phyloP scores from a whole-genome alignment of 495 filamentous ascomycete genomes.

The Penicillium parvum region DNA sequence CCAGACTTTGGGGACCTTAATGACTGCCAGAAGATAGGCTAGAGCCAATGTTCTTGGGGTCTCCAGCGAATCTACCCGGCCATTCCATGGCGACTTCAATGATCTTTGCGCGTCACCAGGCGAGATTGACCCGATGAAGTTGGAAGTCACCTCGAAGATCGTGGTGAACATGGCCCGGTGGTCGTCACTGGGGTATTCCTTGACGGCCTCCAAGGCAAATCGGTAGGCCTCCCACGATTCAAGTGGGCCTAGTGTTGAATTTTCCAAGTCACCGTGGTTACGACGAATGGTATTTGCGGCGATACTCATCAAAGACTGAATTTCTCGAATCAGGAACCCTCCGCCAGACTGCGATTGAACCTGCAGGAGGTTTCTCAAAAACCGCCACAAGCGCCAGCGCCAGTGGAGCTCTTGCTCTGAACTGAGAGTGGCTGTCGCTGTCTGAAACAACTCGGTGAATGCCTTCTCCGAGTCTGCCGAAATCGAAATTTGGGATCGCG shows the following conservation, averaged over 20 bases:
- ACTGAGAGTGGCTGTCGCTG: slow-evolving; percentile 27
- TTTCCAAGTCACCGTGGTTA: slow-evolving; percentile 28
- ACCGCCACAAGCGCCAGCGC: slow-evolving; percentile 47
- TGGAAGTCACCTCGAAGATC: slow-evolving; percentile 25
- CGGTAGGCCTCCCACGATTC: slow-evolving; percentile 43
- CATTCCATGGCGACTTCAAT: slow-evolving; percentile 36
- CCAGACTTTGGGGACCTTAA: slow-evolving; percentile 34
- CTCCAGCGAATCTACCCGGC: slow-evolving; percentile 32
- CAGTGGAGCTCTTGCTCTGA: slow-evolving; percentile 38
- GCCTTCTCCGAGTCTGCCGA: slow-evolving; percentile 23
- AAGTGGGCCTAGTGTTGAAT: slow-evolving; percentile 22
- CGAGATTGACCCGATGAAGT: slow-evolving; percentile 29
- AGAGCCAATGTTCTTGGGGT: slow-evolving; percentile 29
- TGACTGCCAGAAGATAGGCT: slow-evolving; percentile 34
- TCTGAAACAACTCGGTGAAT: slow-evolving; percentile 26
- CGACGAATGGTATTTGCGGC: slow-evolving; percentile 32
- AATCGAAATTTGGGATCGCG: slow-evolving; percentile 23
- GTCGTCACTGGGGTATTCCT: slow-evolving; percentile 16
- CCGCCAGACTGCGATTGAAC: slow-evolving; percentile 26
- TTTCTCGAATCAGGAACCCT: slow-evolving; percentile 15
- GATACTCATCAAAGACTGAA: slow-evolving; percentile 18
- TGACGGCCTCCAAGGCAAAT: slow-evolving; percentile 29
- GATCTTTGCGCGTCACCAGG: slow-evolving; percentile 25
- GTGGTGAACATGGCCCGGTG: slow-evolving; percentile 22
- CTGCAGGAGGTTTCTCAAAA: slow-evolving; percentile 33